These are phyloP conservation scores for Candida sanyaensis DNA, from an alignment of 1,139 yeast species.

Conservation along the genomic window DNA sequence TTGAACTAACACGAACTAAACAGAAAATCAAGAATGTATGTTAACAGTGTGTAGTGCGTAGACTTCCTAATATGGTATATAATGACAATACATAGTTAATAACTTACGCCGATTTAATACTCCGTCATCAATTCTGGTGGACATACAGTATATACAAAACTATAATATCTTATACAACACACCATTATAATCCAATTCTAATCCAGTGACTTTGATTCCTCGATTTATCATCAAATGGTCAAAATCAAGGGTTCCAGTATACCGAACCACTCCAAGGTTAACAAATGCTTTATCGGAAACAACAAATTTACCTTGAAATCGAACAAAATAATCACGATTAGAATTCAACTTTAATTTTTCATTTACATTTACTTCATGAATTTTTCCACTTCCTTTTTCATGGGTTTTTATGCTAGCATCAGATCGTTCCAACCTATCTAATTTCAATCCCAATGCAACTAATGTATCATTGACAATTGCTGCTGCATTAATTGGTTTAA, in stretches of 20 bases:
- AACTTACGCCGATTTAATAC: background rate
- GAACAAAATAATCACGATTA: slow-evolving; percentile 24
- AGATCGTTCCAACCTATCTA: slow-evolving; percentile 25
- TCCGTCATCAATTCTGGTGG: too few species aligned
- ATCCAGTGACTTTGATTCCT: slow-evolving; percentile 28
- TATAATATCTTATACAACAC: slow-evolving; percentile 11
- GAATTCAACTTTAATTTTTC: slow-evolving; percentile 14
- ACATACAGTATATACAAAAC: slow-evolving; percentile 1
- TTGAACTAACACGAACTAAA: background rate
- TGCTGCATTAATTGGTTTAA: slow-evolving; percentile 27
- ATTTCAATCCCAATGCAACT: slow-evolving; percentile 25
- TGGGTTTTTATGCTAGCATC: slow-evolving; percentile 25
- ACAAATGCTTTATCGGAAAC: slow-evolving; percentile 20
- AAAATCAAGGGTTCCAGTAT: slow-evolving; percentile 34
- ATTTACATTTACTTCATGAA: slow-evolving; percentile 23
- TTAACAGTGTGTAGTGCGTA: background rate
- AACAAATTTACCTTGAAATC: slow-evolving; percentile 25
- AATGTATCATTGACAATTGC: slow-evolving; percentile 23
- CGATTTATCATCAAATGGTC: slow-evolving; percentile 33
- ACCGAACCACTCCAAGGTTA: slow-evolving; percentile 22
- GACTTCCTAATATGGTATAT: background rate
- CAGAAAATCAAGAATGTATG: too few species aligned
- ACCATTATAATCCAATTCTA: slow-evolving; percentile 16
- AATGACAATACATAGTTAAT: background rate
- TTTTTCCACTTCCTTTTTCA: slow-evolving; percentile 25